phyloP scores from a whole-genome alignment of 2,329 filamentous ascomycete species.

The Cordyceps sp. region DNA sequence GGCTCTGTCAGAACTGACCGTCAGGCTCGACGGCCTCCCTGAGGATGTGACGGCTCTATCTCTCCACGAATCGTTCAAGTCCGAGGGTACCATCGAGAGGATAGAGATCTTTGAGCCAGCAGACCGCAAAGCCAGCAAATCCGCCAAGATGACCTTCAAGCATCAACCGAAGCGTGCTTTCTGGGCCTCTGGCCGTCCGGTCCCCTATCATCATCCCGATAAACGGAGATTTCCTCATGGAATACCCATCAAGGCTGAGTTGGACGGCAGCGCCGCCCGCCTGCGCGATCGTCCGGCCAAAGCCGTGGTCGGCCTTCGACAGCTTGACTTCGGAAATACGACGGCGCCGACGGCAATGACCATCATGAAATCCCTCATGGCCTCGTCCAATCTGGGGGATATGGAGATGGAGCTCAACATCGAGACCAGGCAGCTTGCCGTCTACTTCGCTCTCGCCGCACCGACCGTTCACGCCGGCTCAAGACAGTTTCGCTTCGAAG shows the following conservation, averaged over 20 bases:
- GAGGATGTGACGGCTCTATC: constrained; percentile 18
- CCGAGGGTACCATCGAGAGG: constrained; percentile 32
- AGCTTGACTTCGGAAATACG: constrained; percentile 47
- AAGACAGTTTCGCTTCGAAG: constrained; percentile 21
- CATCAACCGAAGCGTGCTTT: constrained; percentile 36
- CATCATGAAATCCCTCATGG: constrained; percentile 27
- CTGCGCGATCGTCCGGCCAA: constrained; percentile 4
- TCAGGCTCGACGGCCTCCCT: constrained; percentile 18
- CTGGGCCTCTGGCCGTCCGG: too few relatives aligned
- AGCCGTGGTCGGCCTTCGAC: constrained; percentile 24
- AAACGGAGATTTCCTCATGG: constrained; percentile 5
- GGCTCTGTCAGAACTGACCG: constrained; percentile 14
- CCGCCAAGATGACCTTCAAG: constrained; percentile 35
- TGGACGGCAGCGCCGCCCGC: too few relatives aligned
- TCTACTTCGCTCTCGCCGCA: constrained; percentile 13
- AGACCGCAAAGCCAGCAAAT: constrained; percentile 7
- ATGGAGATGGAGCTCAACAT: constrained; percentile 14
- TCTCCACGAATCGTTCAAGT: constrained; percentile 34
- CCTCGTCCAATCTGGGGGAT: neutral
- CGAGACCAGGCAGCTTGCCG: constrained; percentile 10
- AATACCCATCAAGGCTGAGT: too few relatives aligned
- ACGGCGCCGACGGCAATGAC: constrained; percentile 37
- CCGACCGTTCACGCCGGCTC: constrained; percentile 4
- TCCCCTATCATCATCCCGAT: constrained; percentile 11
- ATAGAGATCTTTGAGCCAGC: constrained; percentile 43